Percentiles rank a stretch among this genome's conserved stretches.
Evolutionary conservation across 2,329 filamentous ascomycete genomes (phyloP).

Genomic region (Penicillium sp.): DNA sequence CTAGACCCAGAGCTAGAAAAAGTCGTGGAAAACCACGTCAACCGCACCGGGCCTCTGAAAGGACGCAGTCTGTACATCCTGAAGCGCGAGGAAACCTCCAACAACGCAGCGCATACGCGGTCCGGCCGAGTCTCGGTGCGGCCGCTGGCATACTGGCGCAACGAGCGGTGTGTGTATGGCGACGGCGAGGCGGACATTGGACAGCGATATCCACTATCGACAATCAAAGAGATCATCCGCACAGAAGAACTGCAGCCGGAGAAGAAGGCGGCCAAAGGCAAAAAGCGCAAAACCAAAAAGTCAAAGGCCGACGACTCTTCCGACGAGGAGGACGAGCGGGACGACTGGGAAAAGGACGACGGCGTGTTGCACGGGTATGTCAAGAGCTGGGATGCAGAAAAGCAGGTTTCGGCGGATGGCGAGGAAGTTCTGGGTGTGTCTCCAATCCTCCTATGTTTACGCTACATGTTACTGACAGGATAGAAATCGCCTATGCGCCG

Average conservation of each 20-base stretch:
- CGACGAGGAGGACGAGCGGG: slow-evolving; percentile 34
- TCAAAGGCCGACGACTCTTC: slow-evolving; percentile 34
- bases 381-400: slow-evolving; percentile 40
- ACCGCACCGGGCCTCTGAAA: slow-evolving; percentile 43
- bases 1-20: slow-evolving; percentile 37
- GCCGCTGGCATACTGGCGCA: slow-evolving; percentile 81
- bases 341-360: slow-evolving; percentile 44
- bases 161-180: slow-evolving; percentile 71
- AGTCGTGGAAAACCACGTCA: slow-evolving; percentile 42
- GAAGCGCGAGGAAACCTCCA: slow-evolving; percentile 49
- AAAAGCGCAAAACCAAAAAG: slow-evolving; percentile 33
- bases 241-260: slow-evolving; percentile 58
- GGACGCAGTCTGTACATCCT: slow-evolving; percentile 49
- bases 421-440: slow-evolving; percentile 39
- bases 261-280: slow-evolving; percentile 28
- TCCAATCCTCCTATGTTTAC: not conserved
- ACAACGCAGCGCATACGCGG: slow-evolving; percentile 60
- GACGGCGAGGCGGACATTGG: slow-evolving; percentile 55
- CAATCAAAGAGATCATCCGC: slow-evolving; percentile 73
- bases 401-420: slow-evolving; percentile 34
- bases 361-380: slow-evolving; percentile 43
- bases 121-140: slow-evolving; percentile 74
- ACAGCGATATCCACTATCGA: slow-evolving; percentile 60
- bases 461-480: slow-evolving; percentile 19
- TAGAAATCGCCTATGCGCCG: slow-evolving; percentile 59